These are phyloP conservation scores for Salvia splendens DNA, from an alignment of 257 asterid species.

Conservation along the genomic window DNA sequence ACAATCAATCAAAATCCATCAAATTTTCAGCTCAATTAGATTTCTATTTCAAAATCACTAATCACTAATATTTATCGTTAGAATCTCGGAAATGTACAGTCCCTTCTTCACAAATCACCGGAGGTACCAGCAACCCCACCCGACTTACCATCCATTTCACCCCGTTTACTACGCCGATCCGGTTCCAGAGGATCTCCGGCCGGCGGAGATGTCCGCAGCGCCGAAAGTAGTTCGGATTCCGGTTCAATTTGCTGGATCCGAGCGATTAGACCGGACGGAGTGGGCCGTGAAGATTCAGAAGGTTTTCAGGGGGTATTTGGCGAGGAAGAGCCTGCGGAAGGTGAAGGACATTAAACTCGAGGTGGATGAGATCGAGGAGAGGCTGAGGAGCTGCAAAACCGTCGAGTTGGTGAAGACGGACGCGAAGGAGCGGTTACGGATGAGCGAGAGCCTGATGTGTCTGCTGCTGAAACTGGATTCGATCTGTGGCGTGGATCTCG, in stretches of 20 bases:
- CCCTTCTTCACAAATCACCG: constrained; percentile 45
- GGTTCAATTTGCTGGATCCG: constrained; percentile 51
- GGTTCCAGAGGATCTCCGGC: constrained; percentile 1
- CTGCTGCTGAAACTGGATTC: constrained; percentile 69
- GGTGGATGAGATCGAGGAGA: constrained; percentile 66
- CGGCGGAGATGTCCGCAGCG: constrained; percentile 23
- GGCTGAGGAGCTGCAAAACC: constrained; percentile 37
- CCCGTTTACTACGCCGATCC: constrained; percentile 30
- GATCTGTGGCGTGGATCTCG: constrained; percentile 58
- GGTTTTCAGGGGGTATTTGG: constrained; percentile 69
- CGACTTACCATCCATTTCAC: constrained; percentile 10
- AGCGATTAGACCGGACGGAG: constrained; percentile 35
- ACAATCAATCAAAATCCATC: no score
- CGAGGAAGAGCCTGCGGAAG: constrained; percentile 59
- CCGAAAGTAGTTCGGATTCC: constrained; percentile 63
- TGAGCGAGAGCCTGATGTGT: constrained; percentile 72
- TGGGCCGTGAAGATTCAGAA: constrained; percentile 74
- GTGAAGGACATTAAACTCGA: constrained; percentile 43
- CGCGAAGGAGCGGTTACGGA: constrained; percentile 58
- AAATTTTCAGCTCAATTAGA: no score
- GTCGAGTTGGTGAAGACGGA: constrained; percentile 48
- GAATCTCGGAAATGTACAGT: constrained; percentile 34
- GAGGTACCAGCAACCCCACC: constrained; percentile 38
- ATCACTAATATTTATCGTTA: background rate
- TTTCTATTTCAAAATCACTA: background rate